phyloP scores from a whole-genome alignment of 2,329 filamentous ascomycete species.

The Apiospora hydei region DNA sequence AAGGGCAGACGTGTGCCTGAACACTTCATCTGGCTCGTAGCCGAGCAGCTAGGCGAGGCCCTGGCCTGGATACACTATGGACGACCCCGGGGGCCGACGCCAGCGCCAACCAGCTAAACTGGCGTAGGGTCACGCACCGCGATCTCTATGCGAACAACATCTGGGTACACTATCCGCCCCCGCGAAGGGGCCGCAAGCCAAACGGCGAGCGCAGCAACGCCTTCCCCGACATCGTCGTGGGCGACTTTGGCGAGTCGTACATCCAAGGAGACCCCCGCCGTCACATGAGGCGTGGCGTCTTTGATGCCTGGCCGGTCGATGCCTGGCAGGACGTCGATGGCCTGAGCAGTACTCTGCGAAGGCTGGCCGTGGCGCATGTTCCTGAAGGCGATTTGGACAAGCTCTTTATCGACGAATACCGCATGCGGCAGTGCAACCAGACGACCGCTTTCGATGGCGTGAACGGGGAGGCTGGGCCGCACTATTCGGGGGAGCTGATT shows the following conservation, averaged over 20 bases:
- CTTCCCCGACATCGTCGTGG: neutral
- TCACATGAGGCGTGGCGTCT: neutral
- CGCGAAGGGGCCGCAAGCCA: neutral
- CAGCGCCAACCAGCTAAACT: neutral
- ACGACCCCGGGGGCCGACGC: neutral
- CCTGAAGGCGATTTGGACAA: too few relatives aligned
- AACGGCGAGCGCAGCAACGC: neutral
- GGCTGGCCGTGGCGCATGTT: neutral
- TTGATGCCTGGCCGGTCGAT: neutral
- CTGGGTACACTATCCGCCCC: neutral
- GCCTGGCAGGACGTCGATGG: neutral
- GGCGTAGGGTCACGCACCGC: neutral
- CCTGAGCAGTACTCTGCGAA: neutral
- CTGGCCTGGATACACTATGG: neutral
- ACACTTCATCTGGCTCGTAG: neutral
- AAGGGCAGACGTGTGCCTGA: neutral
- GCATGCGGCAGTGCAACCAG: neutral
- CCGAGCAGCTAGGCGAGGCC: slow-evolving; percentile 3
- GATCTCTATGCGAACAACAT: neutral
- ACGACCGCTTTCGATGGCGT: neutral
- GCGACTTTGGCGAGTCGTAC: slow-evolving; percentile 2
- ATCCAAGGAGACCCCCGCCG: neutral
- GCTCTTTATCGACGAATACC: neutral
- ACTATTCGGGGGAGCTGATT: neutral
- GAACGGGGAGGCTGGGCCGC: neutral